phyloP scores from a whole-genome alignment of 257 asterid genomes.

The Scutellaria galericulata region DNA sequence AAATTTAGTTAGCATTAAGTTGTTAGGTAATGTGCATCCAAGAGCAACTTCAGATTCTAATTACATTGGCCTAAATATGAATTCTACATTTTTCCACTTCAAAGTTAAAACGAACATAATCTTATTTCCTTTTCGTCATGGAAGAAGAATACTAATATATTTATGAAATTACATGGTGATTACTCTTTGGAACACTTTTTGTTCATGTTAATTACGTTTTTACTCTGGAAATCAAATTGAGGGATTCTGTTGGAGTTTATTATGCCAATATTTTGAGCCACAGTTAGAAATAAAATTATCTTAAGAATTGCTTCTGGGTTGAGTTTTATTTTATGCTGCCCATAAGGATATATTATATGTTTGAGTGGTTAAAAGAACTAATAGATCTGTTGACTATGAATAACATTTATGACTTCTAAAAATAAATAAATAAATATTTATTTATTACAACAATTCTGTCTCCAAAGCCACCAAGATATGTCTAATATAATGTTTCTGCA shows the following conservation, averaged over 20 bases:
- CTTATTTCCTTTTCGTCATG: background rate
- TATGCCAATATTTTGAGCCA: background rate
- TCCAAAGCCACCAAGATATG: constrained; percentile 14
- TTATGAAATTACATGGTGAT: constrained; percentile 10
- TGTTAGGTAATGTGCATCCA: background rate
- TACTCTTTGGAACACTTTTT: background rate
- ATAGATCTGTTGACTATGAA: constrained; percentile 18
- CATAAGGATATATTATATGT: constrained; percentile 3
- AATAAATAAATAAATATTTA: background rate
- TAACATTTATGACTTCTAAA: background rate
- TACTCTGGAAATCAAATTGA: background rate
- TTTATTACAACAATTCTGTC: background rate
- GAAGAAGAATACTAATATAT: background rate
- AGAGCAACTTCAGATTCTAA: constrained; percentile 19
- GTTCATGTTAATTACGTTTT: background rate
- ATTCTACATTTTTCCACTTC: constrained; percentile 9
- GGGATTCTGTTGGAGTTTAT: background rate
- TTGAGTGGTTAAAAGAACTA: background rate
- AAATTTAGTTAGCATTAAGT: constrained; percentile 20
- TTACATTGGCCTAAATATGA: constrained; percentile 7
- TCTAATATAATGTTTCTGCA: constrained; percentile 13
- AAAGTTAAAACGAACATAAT: constrained; percentile 5
- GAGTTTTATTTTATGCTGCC: constrained; percentile 2
- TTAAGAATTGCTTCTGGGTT: background rate
- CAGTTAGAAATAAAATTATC: background rate